These are phyloP conservation scores for Amanita inopinata DNA, from an alignment of 768 basidiomycete species.

Conservation along the genomic window DNA sequence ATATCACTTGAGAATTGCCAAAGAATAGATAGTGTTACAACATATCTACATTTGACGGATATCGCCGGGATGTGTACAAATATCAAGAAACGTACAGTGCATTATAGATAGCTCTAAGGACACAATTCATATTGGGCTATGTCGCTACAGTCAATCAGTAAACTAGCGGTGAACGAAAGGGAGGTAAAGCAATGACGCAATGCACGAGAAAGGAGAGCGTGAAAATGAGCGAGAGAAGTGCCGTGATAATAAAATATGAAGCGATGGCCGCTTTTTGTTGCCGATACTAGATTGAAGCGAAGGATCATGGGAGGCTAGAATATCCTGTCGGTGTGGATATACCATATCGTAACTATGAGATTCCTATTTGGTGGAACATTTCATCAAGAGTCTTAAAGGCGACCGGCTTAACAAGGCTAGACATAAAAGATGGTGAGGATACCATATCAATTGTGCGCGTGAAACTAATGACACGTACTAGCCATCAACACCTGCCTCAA, in stretches of 20 bases:
- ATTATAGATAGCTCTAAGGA: slow-evolving; percentile 4
- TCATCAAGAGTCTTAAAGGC: slow-evolving; percentile 86
- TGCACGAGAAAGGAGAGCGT: background rate
- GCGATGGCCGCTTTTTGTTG: background rate
- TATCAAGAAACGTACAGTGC: slow-evolving; percentile 1
- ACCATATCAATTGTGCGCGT: slow-evolving; percentile 1
- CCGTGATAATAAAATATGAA: slow-evolving; percentile 2
- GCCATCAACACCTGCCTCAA: slow-evolving; percentile 90
- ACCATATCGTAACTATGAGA: too few species aligned
- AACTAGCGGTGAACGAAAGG: background rate
- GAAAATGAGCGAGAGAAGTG: slow-evolving; percentile 2
- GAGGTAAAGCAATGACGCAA: background rate
- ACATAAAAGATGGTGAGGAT: slow-evolving; percentile 8
- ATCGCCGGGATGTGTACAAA: background rate
- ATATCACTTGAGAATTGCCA: background rate
- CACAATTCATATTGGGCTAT: background rate
- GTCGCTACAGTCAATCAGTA: slow-evolving; percentile 2
- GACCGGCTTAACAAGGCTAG: slow-evolving; percentile 88
- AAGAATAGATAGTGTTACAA: too few species aligned
- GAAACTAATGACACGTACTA: slow-evolving; percentile 51
- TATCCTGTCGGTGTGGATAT: slow-evolving; percentile 11
- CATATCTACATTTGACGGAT: background rate
- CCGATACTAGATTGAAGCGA: slow-evolving; percentile 6
- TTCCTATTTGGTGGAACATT: slow-evolving; percentile 69
- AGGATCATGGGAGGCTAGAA: slow-evolving; percentile 1